Conservation (phyloP, 2,329 filamentous ascomycete species). For the Aspergillus amoenus region DNA sequence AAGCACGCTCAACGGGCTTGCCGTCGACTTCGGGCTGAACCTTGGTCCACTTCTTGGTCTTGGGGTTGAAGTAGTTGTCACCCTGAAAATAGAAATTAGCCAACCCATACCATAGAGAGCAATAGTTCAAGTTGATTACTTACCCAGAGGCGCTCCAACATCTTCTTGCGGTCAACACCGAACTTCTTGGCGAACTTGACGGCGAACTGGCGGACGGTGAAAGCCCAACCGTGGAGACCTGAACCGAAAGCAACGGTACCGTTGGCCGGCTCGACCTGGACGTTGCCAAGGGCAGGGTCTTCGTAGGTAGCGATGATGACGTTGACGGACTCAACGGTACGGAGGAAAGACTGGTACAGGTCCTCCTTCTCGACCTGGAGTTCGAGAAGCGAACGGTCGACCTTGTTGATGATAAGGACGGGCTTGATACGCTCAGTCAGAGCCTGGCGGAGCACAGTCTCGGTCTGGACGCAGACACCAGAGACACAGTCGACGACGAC, state of each 20-base stretch:
- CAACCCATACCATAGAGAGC: not conserved
- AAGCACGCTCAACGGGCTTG: constrained; percentile 91
- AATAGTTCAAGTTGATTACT: constrained; percentile 36
- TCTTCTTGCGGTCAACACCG: constrained; percentile 99
- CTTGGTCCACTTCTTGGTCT: constrained; percentile 99
- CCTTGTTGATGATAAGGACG: constrained; percentile 99
- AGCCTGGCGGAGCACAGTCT: constrained; percentile 98
- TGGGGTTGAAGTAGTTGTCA: constrained; percentile 99
- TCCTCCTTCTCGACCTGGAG: constrained; percentile 98
- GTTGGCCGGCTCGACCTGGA: constrained; percentile 97
- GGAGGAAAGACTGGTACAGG: constrained; percentile 98
- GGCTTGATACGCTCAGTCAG: constrained; percentile 99
- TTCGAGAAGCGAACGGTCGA: constrained; percentile 98
- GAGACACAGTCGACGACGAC: constrained; percentile 99
- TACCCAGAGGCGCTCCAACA: constrained; percentile 99
- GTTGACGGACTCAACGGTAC: constrained; percentile 99
- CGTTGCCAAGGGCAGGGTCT: constrained; percentile 94
- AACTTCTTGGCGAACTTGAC: constrained; percentile 98
- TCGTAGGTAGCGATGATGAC: constrained; percentile 99
- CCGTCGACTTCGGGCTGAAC: constrained; percentile 72
- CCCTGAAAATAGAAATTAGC: constrained; percentile 50
- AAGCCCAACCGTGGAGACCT: constrained; percentile 99
- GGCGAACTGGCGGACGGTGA: constrained; percentile 98
- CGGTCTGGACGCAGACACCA: constrained; percentile 99
- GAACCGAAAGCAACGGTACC: constrained; percentile 99